Conservation (phyloP, 352 stramenopile genomes). For the Phytopythium vexans region DNA sequence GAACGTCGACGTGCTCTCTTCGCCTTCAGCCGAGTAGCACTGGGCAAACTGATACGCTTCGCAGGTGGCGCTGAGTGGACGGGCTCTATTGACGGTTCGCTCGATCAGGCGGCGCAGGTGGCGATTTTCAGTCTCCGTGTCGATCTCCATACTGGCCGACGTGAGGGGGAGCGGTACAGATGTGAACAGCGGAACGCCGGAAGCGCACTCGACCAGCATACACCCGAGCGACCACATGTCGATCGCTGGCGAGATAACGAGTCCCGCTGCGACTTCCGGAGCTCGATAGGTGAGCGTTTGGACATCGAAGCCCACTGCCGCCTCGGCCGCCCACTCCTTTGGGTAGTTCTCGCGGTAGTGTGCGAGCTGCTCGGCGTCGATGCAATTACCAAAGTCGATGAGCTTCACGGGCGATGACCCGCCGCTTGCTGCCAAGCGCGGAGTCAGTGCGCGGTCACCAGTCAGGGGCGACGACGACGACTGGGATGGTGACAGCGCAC, state of each 20-base stretch:
- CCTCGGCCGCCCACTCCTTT: constrained; percentile 2
- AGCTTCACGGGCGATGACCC: constrained; percentile 45
- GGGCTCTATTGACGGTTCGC: constrained; percentile 22
- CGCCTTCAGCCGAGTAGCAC: constrained; percentile 11
- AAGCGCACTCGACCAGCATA: constrained; percentile 60
- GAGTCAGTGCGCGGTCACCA: no score
- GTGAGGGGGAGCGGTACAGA: constrained; percentile 3
- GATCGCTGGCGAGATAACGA: constrained; percentile 54
- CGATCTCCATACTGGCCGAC: background rate
- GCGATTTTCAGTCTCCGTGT: constrained; percentile 19
- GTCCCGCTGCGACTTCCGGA: constrained; percentile 61
- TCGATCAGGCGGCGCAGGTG: constrained; percentile 49
- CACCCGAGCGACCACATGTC: constrained; percentile 83
- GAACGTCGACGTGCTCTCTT: background rate
- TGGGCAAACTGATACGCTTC: constrained; percentile 25
- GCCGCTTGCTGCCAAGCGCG: background rate
- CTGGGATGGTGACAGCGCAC: constrained; percentile 9
- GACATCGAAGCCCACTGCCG: constrained; percentile 50
- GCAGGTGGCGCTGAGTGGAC: constrained; percentile 17
- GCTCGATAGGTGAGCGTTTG: constrained; percentile 74
- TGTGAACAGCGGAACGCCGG: constrained; percentile 54
- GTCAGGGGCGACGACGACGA: background rate
- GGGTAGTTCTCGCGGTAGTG: constrained; percentile 26
- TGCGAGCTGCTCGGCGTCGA: constrained; percentile 36
- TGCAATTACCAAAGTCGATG: constrained; percentile 78